Evolutionary conservation across 345 rosid genomes (phyloP), one percentile per base, ranked within the genome.

Genomic region (Lenwebbia sp.): DNA sequence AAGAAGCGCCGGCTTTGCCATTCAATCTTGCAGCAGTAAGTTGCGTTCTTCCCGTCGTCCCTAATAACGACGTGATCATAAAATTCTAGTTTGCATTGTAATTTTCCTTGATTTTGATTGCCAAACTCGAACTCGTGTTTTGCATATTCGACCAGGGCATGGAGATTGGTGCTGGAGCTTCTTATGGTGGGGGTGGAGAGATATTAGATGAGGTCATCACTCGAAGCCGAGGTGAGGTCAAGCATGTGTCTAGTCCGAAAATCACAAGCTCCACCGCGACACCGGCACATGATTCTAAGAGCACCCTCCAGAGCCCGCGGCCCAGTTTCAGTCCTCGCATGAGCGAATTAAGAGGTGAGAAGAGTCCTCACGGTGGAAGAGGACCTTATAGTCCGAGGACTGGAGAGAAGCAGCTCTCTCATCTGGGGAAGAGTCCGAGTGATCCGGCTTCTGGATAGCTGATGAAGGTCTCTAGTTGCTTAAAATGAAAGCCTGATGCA

Each of bases 1-100:
- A 97, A 90, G 99, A 97, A 91, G 95, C 98, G 76, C 96, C 99
- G 0, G 98, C 99, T 87, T 89, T 97, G 88, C 95, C 99, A 82
- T 96, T 93, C 92, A 92, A 90, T 89, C 88, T 94, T 41, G 89
- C 95, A 76, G 54, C 94, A 2, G 98, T 92, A 92, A 40, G 93
- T 83, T 65, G 54, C 33, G 54, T 84, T 86, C 84, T 37, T 82
- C 62, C 75, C 21, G 4, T 53, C 54, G 49, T 76, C 60, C 62
- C 30, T 37, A 57, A 9, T 26, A 13, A 30, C 44, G 10, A 50
- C 1, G 7, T 84, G 81, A 57, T 10, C 86, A 33, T 15, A 51
- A 84, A 84, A 84, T 15, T 51, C 37, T 17, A 52, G 26, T 6
- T 19, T 2, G 81, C 81, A 37, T 2, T 19, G 47, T 37, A 70